Evolutionary conservation across 225 moss, liverwort and hornwort species (phyloP).

Genomic region (Bryum argenteum): DNA sequence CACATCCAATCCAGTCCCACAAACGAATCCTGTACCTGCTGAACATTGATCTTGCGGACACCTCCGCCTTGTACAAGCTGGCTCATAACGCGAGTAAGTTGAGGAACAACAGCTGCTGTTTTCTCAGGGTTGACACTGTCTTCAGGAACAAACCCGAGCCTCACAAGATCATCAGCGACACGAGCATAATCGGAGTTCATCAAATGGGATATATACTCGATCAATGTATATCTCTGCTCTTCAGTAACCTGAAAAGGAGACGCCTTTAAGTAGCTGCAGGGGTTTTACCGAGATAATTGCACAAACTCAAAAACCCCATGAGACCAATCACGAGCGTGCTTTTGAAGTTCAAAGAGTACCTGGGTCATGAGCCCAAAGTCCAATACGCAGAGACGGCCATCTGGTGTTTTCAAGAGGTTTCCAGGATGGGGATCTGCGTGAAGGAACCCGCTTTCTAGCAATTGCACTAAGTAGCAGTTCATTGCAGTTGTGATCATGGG

Average conservation of each 20-base stretch:
- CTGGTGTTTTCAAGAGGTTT: conserved; percentile 85
- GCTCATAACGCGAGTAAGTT: conserved; percentile 76
- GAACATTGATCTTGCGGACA: conserved; percentile 78
- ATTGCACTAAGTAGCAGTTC: conserved; percentile 89
- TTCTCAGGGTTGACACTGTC: conserved; percentile 78
- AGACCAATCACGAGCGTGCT: neutral
- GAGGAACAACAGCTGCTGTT: conserved; percentile 81
- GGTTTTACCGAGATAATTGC: conserved; percentile 18
- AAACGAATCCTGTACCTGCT: conserved; percentile 53
- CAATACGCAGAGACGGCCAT: conserved; percentile 90
- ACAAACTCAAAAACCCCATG: neutral
- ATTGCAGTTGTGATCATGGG: conserved; percentile 86
- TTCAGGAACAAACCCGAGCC: conserved; percentile 79
- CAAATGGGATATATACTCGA: conserved; percentile 86
- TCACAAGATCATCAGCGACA: conserved; percentile 85
- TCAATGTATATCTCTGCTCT: conserved; percentile 80
- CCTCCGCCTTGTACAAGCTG: conserved; percentile 86
- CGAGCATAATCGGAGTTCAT: conserved; percentile 78
- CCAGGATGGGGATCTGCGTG: conserved; percentile 99
- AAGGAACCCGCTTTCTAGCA: conserved; percentile 94
- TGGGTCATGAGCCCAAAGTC: conserved; percentile 99
- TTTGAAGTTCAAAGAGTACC: conserved; percentile 42
- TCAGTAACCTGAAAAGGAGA: conserved; percentile 74
- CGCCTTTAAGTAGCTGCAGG: too few relatives aligned
- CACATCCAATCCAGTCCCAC: conserved; percentile 13